Percentiles rank a stretch among this genome's conserved stretches.
phyloP scores from a whole-genome alignment of 495 filamentous ascomycete species.

The Tirmania nivea region DNA sequence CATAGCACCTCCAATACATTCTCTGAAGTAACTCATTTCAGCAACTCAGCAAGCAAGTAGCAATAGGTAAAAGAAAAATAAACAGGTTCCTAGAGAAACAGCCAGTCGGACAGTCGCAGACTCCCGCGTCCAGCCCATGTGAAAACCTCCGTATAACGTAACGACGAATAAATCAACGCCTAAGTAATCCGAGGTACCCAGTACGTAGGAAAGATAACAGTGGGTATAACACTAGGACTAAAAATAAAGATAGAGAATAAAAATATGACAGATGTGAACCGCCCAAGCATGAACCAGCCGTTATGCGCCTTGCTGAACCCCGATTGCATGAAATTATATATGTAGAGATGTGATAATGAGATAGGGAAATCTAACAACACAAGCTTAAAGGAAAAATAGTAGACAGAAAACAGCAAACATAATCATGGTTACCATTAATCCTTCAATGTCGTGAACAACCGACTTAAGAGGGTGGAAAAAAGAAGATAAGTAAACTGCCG shows the following conservation, averaged over 20 bases:
- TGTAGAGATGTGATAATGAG: no score
- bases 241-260: neutral
- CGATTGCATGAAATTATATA: no score
- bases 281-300: neutral
- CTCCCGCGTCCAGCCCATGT: neutral
- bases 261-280: neutral
- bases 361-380: no score
- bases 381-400: no score
- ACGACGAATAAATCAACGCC: neutral
- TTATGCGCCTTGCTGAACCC: no score
- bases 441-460: no score
- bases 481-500: no score
- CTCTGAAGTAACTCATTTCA: neutral
- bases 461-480: no score
- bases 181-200: neutral
- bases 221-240: neutral
- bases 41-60: neutral
- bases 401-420: no score
- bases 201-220: neutral
- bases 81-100: neutral
- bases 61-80: neutral
- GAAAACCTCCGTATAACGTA: neutral
- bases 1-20: neutral
- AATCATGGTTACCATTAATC: no score
- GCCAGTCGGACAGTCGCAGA: neutral